phyloP scores from a whole-genome alignment of 352 stramenopile genomes.

The Pythium diclinum region DNA sequence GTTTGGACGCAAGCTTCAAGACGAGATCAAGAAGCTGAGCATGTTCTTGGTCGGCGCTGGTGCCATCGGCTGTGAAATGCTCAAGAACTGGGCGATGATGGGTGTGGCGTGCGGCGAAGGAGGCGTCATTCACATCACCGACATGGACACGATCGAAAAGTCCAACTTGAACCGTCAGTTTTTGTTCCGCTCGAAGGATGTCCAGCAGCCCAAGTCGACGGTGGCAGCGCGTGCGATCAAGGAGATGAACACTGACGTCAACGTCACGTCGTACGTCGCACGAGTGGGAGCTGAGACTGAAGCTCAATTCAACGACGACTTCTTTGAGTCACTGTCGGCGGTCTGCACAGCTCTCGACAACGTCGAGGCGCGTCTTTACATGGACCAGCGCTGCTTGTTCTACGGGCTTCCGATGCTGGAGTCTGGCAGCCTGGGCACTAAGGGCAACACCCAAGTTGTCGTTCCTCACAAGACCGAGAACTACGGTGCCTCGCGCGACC shows the following conservation, averaged over 20 bases:
- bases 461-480: slow-evolving; percentile 92
- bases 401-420: slow-evolving; percentile 98
- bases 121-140: slow-evolving; percentile 94
- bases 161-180: slow-evolving; percentile 99
- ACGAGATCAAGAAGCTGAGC: slow-evolving; percentile 82
- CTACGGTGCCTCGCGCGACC: slow-evolving; percentile 97
- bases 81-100: slow-evolving; percentile 99
- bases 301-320: slow-evolving; percentile 97
- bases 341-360: slow-evolving; percentile 99
- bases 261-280: slow-evolving; percentile 86
- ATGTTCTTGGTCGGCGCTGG: slow-evolving; percentile 98
- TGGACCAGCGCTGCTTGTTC: slow-evolving; percentile 96
- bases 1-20: slow-evolving; percentile 79
- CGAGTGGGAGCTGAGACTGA: slow-evolving; percentile 94
- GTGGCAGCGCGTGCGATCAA: slow-evolving; percentile 91
- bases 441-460: slow-evolving; percentile 96
- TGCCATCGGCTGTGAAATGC: slow-evolving; percentile 99
- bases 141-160: slow-evolving; percentile 99
- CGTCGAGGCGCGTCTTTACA: slow-evolving; percentile 97
- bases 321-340: slow-evolving; percentile 93
- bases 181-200: slow-evolving; percentile 97
- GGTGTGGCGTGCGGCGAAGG: slow-evolving; percentile 89
- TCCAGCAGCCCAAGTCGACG: slow-evolving; percentile 95
- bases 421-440: slow-evolving; percentile 98
- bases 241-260: slow-evolving; percentile 95